phyloP scores from a whole-genome alignment of 192 early-diverging fungal genomes.

The Funneliformis geosporum region DNA sequence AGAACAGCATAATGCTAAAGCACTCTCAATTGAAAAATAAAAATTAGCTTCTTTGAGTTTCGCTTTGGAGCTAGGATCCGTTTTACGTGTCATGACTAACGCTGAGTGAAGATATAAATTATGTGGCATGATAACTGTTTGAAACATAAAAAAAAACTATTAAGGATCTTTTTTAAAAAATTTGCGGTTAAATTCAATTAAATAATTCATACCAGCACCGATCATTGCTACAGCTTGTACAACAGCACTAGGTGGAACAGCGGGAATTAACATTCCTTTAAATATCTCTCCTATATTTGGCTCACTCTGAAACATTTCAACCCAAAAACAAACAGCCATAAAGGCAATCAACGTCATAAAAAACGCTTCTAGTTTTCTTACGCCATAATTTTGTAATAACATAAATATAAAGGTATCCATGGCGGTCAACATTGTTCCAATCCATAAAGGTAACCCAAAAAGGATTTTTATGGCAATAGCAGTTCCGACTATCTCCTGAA shows the following conservation, averaged over 20 bases:
- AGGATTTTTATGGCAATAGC: slow-evolving; percentile 84
- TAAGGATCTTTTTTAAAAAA: neutral
- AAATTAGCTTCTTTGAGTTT: slow-evolving; percentile 69
- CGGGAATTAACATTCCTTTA: slow-evolving; percentile 55
- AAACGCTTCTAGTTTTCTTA: slow-evolving; percentile 68
- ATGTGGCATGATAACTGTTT: slow-evolving; percentile 80
- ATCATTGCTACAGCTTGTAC: slow-evolving; percentile 70
- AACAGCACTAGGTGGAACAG: slow-evolving; percentile 54
- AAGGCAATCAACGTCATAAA: slow-evolving; percentile 73
- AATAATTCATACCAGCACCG: slow-evolving; percentile 43
- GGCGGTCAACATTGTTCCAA: slow-evolving; percentile 76
- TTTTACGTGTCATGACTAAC: slow-evolving; percentile 40
- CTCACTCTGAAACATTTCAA: slow-evolving; percentile 58
- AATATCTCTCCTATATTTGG: slow-evolving; percentile 52
- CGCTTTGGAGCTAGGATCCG: slow-evolving; percentile 37
- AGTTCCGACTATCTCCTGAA: slow-evolving; percentile 86
- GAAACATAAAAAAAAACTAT: neutral
- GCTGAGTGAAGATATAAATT: slow-evolving; percentile 84
- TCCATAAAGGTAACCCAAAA: slow-evolving; percentile 65
- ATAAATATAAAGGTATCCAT: slow-evolving; percentile 80
- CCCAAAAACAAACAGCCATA: slow-evolving; percentile 77
- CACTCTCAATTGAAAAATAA: slow-evolving; percentile 67
- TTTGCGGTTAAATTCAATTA: neutral
- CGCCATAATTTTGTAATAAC: slow-evolving; percentile 61
- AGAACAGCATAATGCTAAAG: slow-evolving; percentile 60